Evolutionary conservation across 345 rosid genomes (phyloP).

Genomic region (Eucalyptus globulus): DNA sequence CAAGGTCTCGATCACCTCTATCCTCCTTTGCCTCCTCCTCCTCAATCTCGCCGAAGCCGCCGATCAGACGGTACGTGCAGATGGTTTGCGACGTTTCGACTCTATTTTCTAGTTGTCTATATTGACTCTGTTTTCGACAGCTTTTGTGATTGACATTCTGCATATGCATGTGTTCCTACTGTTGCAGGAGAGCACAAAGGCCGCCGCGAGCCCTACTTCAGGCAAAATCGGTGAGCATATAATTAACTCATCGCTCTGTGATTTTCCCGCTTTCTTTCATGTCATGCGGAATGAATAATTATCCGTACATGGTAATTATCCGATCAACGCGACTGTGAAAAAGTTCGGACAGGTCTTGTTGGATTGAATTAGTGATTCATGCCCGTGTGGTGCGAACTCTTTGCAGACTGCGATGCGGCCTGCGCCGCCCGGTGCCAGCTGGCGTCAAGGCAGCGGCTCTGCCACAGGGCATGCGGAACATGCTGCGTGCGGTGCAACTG

Average conservation of each 20-base stretch:
- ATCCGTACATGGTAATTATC: background rate
- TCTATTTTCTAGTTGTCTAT: background rate
- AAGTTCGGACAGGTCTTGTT: background rate
- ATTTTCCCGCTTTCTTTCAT: background rate
- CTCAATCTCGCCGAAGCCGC: background rate
- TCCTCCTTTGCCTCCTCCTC: background rate
- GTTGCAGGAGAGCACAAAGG: background rate
- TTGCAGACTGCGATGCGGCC: constrained; percentile 44
- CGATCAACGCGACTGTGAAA: background rate
- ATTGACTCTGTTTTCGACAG: background rate
- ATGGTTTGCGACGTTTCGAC: background rate
- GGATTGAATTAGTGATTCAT: background rate
- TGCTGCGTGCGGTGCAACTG: constrained; percentile 66
- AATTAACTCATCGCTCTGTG: background rate
- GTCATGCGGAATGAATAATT: background rate
- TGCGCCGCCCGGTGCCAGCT: constrained; percentile 45
- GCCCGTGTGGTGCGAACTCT: background rate
- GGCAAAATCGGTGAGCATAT: background rate
- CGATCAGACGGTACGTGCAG: background rate
- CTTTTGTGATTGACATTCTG: background rate
- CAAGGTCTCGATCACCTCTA: background rate
- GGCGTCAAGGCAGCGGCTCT: constrained; percentile 43
- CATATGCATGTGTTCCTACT: background rate
- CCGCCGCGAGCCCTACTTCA: background rate
- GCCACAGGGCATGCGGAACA: constrained; percentile 68